phyloP scores from a whole-genome alignment of 345 rosid genomes.

The Rhizophora apiculata region DNA sequence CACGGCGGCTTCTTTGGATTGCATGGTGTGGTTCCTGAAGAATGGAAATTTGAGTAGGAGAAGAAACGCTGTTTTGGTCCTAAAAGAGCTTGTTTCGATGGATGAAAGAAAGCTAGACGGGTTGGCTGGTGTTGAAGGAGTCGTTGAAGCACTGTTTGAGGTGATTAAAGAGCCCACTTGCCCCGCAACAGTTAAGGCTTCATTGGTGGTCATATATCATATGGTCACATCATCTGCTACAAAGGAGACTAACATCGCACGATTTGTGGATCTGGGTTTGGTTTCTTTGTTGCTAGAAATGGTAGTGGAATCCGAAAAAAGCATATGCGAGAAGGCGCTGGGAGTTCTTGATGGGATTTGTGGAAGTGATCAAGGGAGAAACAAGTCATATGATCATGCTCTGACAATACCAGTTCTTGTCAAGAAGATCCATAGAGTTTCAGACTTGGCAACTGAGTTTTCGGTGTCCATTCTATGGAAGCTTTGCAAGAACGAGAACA shows the following conservation, averaged over 20 bases:
- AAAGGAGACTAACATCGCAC: slow-evolving; percentile 17
- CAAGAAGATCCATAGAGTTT: slow-evolving; percentile 70
- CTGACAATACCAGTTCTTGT: slow-evolving; percentile 57
- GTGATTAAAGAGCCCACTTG: slow-evolving; percentile 60
- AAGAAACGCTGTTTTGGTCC: slow-evolving; percentile 47
- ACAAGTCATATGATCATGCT: slow-evolving; percentile 36
- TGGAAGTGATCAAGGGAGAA: slow-evolving; percentile 44
- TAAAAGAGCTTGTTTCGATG: slow-evolving; percentile 44
- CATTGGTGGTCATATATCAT: slow-evolving; percentile 46
- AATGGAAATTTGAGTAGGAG: slow-evolving; percentile 45
- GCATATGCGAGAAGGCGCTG: slow-evolving; percentile 61
- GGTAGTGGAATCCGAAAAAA: slow-evolving; percentile 51
- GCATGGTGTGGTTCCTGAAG: slow-evolving; percentile 46
- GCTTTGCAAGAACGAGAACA: slow-evolving; percentile 42
- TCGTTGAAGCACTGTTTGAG: slow-evolving; percentile 46
- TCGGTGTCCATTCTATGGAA: slow-evolving; percentile 73
- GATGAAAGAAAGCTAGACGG: slow-evolving; percentile 31
- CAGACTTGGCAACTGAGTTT: slow-evolving; percentile 64
- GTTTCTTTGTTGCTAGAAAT: slow-evolving; percentile 49
- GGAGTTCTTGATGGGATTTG: slow-evolving; percentile 55
- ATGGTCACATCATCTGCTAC: slow-evolving; percentile 37
- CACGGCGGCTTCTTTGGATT: slow-evolving; percentile 43
- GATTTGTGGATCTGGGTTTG: slow-evolving; percentile 46
- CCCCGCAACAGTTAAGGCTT: slow-evolving; percentile 55
- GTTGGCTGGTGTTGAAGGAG: slow-evolving; percentile 49